Evolutionary conservation across 1,284 basidiomycete genomes (phyloP), one percentile per base, ranked within the genome.

Genomic region (Cutaneotrichosporon sp.): DNA sequence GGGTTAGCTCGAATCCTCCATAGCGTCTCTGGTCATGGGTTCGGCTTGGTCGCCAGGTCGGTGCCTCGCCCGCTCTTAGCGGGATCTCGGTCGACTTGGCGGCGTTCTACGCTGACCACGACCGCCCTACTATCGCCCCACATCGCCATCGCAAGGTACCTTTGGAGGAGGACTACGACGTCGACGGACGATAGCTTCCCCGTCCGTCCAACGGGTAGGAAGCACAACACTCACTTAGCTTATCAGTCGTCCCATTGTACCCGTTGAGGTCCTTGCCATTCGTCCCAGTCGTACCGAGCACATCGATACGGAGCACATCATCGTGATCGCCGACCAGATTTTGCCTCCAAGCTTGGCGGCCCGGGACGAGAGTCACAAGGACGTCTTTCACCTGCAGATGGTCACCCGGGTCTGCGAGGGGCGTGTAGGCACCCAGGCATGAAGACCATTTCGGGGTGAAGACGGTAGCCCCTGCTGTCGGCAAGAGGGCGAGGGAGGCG

Each of bases 341-440:
- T 19, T 65, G 63, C 17, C 52, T 62, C 24, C 74, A 70, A 35
- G 78, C 77, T 20, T 66, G 55, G 11, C 60, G 41, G 2, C 60
- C 64, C 2, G 80, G 71, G 4, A 84, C 75, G 50, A 89, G 78
- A 67, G 90, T 85, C 12, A 83, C 87, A 66, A 86, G 90, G 39
- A 90, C 83, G 22, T 79, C 79, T 49, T 81, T 79, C 55, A 91
- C 79, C 49, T 81, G 78, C 53, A 57, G 64, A 61, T 72, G 52
- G 43, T 41, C 46, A 29, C 34, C 27, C 4, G 61, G 45, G 2
- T 64, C 64, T 4, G 42, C 29, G 16, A 65, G 42, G 17, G 61
- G 56, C 6, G 54, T 49, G 53, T 54, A 65, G 12, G 55, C 50
- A 24, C 54, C 49, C 9, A 62, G 47, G 47, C 67, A 71, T 20